Conservation (phyloP, 257 asterid genomes). For the Eustoma russellianum region DNA sequence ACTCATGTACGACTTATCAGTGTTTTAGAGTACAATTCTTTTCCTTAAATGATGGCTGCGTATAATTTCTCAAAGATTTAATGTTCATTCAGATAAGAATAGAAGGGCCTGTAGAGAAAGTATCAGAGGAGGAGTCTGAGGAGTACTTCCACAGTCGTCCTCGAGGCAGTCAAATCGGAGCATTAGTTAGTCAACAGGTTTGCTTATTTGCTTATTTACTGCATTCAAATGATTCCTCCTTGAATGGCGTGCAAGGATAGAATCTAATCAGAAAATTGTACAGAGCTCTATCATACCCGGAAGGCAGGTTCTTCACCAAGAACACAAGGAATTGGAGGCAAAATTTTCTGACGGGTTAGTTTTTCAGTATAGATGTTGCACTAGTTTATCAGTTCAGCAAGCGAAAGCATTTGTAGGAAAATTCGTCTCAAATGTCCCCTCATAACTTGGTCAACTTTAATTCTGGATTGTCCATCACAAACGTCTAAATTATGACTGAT, state of each 20-base stretch:
- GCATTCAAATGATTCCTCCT: background rate
- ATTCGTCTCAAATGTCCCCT: too few relatives aligned
- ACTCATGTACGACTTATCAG: too few relatives aligned
- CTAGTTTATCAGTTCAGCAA: background rate
- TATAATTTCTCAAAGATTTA: too few relatives aligned
- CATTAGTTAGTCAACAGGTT: conserved; percentile 40
- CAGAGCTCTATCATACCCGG: conserved; percentile 36
- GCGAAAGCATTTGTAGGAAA: too few relatives aligned
- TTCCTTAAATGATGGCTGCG: background rate
- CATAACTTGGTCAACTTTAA: too few relatives aligned
- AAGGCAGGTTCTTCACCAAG: conserved; percentile 22
- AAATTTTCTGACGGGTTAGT: conserved; percentile 34
- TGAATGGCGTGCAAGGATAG: conserved; percentile 4
- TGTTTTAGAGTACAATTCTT: background rate
- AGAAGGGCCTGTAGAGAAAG: conserved; percentile 42
- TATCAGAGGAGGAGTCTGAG: conserved; percentile 41
- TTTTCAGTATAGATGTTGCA: background rate
- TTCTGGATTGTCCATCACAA: too few relatives aligned
- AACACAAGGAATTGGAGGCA: conserved; percentile 27
- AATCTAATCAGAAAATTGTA: conserved; percentile 1
- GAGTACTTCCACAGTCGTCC: conserved; percentile 44
- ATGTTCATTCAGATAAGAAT: conserved; percentile 31
- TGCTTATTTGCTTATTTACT: background rate
- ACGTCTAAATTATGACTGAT: too few relatives aligned
- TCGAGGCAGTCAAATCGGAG: conserved; percentile 41